phyloP scores from a whole-genome alignment of 2,329 filamentous ascomycete species.

The Metarhizium humberi region DNA sequence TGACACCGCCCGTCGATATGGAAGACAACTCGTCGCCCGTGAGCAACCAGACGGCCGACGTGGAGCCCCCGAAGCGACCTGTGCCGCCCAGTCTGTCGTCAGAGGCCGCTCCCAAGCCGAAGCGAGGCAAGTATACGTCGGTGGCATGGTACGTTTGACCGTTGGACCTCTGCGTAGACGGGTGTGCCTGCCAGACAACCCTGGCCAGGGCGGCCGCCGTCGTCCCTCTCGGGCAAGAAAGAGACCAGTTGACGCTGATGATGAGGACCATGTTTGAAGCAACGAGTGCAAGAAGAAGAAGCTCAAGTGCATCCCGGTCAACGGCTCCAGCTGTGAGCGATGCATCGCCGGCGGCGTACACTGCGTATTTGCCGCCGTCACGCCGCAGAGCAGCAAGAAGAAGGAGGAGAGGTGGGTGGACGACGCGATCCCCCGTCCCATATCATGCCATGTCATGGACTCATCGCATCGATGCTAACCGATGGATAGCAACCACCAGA shows the following conservation, averaged over 20 bases:
- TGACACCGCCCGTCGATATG: neutral
- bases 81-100: neutral
- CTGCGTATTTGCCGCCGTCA: slow-evolving; percentile 17
- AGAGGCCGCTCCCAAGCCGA: slow-evolving; percentile 10
- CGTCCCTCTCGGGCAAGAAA: too few species aligned
- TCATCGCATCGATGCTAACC: neutral
- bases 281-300: slow-evolving; percentile 32
- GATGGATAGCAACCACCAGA: slow-evolving; percentile 1
- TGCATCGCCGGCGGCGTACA: slow-evolving; percentile 17
- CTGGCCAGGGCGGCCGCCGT: too few species aligned
- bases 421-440: neutral
- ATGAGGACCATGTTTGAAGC: slow-evolving; percentile 7
- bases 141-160: slow-evolving; percentile 23
- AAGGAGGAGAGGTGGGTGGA: slow-evolving; percentile 13
- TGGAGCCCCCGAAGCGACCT: slow-evolving; percentile 6
- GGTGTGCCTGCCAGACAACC: too few species aligned
- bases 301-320: slow-evolving; percentile 26
- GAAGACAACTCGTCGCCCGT: slow-evolving; percentile 2
- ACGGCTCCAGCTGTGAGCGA: slow-evolving; percentile 18
- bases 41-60: neutral
- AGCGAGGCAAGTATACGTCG: slow-evolving; percentile 28
- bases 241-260: slow-evolving; percentile 5
- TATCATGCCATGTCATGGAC: neutral
- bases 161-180: slow-evolving; percentile 1
- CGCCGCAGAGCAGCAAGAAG: slow-evolving; percentile 11